Base-by-base conservation (phyloP, 257 asterid species). In the Solanum sejunctum region DNA sequence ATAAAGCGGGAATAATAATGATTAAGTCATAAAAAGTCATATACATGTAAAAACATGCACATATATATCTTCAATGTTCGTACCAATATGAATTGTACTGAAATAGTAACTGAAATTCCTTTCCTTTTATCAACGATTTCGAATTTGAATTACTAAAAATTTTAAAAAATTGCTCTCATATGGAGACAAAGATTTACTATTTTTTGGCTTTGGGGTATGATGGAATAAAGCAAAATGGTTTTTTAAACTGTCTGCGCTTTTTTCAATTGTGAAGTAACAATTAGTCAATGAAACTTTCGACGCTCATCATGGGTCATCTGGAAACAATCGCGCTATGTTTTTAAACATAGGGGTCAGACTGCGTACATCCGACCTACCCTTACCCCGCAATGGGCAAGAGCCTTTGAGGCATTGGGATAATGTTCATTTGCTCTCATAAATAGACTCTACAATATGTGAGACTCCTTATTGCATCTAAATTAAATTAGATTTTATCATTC, bases 91-190 rank as follows among this genome's bases (percentile, higher is more conserved):
- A 11, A 58, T n/a, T 58, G 15, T 9, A 28, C n/a, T 20, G 28
- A 6, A 2, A 20, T 58, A 20, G 3, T 58, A 28, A 28, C 18
- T 55, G 61, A 55, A 1, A 56, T 17, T 7, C 20, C 20, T 56
- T 10, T 17, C 2, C 61, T 17, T 3, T 56, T 7, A 58, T 58
- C 28, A 58, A 58, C 9, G 1, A 5, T 58, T 6, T 58, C 5
- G 0, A 1, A 20, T 1, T 58, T n/a, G 3, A 60, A 9, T 10
- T 9, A n/a, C 2, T 60, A 5, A 2, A 36, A 3, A 3, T 3
- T 60, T 60, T 0, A 3, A 9, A 8, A 10, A 1, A 2, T 5
- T 8, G 2, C 8, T 2, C 0, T 21, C 16, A 3, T 3, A n/a
- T n/a, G n/a, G n/a, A n/a, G n/a, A n/a, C n/a, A n/a, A n/a, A n/a